These are phyloP conservation scores for Phytophthora rubi DNA, from an alignment of 352 stramenopile genomes.

Conservation along the genomic window DNA sequence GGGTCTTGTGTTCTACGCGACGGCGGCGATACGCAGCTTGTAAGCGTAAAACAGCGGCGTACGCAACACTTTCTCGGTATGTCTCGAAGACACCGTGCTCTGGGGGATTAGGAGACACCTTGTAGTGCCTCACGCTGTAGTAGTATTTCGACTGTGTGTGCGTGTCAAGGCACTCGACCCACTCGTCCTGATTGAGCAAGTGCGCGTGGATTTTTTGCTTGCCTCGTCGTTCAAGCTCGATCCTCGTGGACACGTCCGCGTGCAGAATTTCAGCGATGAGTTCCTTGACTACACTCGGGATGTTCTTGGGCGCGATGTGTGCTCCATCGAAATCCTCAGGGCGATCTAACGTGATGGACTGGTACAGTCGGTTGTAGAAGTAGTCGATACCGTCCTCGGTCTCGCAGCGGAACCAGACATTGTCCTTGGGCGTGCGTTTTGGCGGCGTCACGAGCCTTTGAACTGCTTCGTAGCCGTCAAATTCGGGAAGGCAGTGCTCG, in stretches of 20 bases:
- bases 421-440: slow-evolving; percentile 53
- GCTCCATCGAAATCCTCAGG: slow-evolving; percentile 67
- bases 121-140: slow-evolving; percentile 70
- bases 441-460: slow-evolving; percentile 54
- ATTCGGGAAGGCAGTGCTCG: slow-evolving; percentile 54
- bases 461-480: slow-evolving; percentile 49
- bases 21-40: slow-evolving; percentile 66
- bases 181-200: slow-evolving; percentile 68
- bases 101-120: slow-evolving; percentile 44
- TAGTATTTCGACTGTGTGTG: slow-evolving; percentile 58
- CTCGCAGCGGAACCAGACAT: slow-evolving; percentile 69
- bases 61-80: slow-evolving; percentile 59
- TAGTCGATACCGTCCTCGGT: slow-evolving; percentile 54
- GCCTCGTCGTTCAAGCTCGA: slow-evolving; percentile 62
- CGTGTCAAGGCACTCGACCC: slow-evolving; percentile 66
- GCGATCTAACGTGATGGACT: slow-evolving; percentile 46
- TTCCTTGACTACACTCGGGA: slow-evolving; percentile 53
- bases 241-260: slow-evolving; percentile 43
- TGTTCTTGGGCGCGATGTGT: slow-evolving; percentile 31
- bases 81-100: slow-evolving; percentile 56
- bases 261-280: slow-evolving; percentile 55
- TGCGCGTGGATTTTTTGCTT: slow-evolving; percentile 46
- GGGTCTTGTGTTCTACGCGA: slow-evolving; percentile 50
- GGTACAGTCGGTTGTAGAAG: slow-evolving; percentile 71
- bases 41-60: slow-evolving; percentile 56